Evolutionary conservation across 805 yeast species (phyloP).

Genomic region (Metschnikowia sp.): DNA sequence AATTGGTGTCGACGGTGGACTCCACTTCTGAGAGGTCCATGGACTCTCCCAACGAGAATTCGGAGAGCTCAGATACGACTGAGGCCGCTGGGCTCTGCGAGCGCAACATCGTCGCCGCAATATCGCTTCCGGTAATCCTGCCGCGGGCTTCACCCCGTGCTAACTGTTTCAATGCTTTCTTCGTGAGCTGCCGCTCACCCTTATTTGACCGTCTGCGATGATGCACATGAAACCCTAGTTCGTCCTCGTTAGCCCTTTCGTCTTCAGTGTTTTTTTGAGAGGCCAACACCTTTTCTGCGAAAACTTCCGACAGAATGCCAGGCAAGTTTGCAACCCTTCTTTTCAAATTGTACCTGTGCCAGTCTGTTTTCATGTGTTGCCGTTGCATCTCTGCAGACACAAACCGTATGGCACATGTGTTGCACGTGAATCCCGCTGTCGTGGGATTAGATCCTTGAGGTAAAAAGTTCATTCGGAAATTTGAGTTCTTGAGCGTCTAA

Average conservation of each 20-base stretch:
- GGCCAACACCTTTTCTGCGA: constrained; percentile 60
- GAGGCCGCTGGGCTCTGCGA: constrained; percentile 53
- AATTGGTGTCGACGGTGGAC: constrained; percentile 44
- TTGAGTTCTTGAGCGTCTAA: no score
- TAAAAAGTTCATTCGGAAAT: constrained; percentile 12
- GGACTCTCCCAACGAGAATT: constrained; percentile 51
- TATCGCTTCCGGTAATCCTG: constrained; percentile 11
- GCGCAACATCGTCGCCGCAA: constrained; percentile 26
- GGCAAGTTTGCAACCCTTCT: constrained; percentile 77
- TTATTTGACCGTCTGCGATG: constrained; percentile 23
- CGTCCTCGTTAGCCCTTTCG: constrained; percentile 41
- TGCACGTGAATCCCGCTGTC: constrained; percentile 58
- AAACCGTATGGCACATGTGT: constrained; percentile 82
- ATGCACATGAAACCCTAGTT: constrained; percentile 48
- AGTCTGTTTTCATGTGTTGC: constrained; percentile 92
- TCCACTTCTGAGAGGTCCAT: constrained; percentile 19
- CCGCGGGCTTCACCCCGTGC: constrained; percentile 16
- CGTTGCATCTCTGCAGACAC: constrained; percentile 82
- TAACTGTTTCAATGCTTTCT: constrained; percentile 34
- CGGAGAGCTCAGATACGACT: constrained; percentile 51
- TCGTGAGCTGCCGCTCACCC: constrained; percentile 34
- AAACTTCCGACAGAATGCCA: constrained; percentile 41
- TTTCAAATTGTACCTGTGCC: constrained; percentile 96
- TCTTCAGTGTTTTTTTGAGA: constrained; percentile 13
- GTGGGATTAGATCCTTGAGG: constrained; percentile 29